These are phyloP conservation scores for Exophiala alcalophila DNA, from an alignment of 2,329 filamentous ascomycete genomes.

Conservation along the genomic window DNA sequence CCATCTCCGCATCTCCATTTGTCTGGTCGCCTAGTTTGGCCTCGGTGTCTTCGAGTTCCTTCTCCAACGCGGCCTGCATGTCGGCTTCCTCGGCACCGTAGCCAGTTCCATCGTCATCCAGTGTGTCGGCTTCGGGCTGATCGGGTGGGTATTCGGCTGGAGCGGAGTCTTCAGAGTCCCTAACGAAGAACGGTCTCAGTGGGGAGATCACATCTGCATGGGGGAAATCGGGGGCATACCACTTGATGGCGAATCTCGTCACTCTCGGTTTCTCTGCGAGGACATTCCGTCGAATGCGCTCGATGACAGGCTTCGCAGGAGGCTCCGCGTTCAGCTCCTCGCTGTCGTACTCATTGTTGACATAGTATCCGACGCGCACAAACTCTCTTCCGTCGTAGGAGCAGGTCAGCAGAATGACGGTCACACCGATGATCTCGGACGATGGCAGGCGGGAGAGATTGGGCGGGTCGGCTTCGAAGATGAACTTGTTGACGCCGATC, in stretches of 20 bases:
- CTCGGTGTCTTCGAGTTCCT: conserved; percentile 50
- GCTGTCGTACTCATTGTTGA: conserved; percentile 98
- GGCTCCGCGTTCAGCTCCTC: conserved; percentile 86
- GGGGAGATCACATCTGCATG: no score
- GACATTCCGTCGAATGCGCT: conserved; percentile 87
- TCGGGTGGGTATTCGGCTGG: conserved; percentile 95
- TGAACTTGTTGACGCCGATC: conserved; percentile 96
- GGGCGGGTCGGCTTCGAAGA: conserved; percentile 93
- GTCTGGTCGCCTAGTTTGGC: conserved; percentile 38
- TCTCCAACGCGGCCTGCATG: conserved; percentile 61
- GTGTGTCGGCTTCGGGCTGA: conserved; percentile 88
- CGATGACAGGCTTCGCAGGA: conserved; percentile 85
- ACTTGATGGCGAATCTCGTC: conserved; percentile 97
- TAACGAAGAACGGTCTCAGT: conserved; percentile 38
- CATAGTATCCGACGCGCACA: conserved; percentile 96
- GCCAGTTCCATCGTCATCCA: conserved; percentile 74
- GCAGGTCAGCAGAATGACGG: conserved; percentile 92
- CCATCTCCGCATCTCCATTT: conserved; percentile 73
- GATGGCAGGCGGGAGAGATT: conserved; percentile 87
- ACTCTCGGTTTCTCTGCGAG: conserved; percentile 96
- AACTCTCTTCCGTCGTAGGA: conserved; percentile 96
- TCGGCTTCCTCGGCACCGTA: conserved; percentile 91
- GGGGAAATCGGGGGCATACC: conserved; percentile 57
- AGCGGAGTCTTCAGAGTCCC: conserved; percentile 96
- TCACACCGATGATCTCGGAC: conserved; percentile 93